These are phyloP conservation scores for Calonectria montana DNA, from an alignment of 2,329 filamentous ascomycete species.

Conservation along the genomic window DNA sequence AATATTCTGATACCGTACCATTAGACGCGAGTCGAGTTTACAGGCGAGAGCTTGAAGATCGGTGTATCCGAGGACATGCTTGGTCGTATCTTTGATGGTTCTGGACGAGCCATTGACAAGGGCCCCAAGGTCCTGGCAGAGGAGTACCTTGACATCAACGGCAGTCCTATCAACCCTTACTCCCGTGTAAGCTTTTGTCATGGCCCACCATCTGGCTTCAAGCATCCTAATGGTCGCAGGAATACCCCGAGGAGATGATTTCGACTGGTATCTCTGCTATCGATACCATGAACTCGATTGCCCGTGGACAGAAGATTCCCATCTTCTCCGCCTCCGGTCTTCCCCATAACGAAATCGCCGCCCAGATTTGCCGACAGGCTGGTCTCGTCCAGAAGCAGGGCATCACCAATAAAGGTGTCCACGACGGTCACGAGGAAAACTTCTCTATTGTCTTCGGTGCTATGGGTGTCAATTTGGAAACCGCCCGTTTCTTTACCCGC, in stretches of 20 bases:
- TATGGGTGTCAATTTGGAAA: conserved; percentile 99
- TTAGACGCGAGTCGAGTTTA: conserved; percentile 97
- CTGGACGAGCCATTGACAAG: conserved; percentile 97
- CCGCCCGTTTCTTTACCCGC: conserved; percentile 95
- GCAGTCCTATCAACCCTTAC: conserved; percentile 98
- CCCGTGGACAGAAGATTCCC: conserved; percentile 98
- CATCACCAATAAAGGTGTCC: conserved; percentile 89
- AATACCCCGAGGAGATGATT: conserved; percentile 99
- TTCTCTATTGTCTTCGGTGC: conserved; percentile 99
- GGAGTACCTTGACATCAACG: conserved; percentile 99
- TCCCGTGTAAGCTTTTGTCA: conserved; percentile 75
- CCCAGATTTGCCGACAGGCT: conserved; percentile 98
- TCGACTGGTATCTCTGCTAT: conserved; percentile 99
- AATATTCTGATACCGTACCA: conserved; percentile 39
- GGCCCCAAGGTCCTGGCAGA: conserved; percentile 97
- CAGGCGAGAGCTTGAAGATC: conserved; percentile 95
- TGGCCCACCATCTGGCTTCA: background rate
- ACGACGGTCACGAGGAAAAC: conserved; percentile 98
- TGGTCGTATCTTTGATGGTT: conserved; percentile 98
- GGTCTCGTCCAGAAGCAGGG: conserved; percentile 85
- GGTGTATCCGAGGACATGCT: conserved; percentile 99
- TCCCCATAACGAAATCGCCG: conserved; percentile 99
- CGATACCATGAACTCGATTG: conserved; percentile 98
- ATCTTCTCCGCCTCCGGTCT: conserved; percentile 99
- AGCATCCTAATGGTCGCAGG: conserved; percentile 61